Evolutionary conservation across 2,329 filamentous ascomycete genomes (phyloP).

Genomic region (Exophiala calicioides): DNA sequence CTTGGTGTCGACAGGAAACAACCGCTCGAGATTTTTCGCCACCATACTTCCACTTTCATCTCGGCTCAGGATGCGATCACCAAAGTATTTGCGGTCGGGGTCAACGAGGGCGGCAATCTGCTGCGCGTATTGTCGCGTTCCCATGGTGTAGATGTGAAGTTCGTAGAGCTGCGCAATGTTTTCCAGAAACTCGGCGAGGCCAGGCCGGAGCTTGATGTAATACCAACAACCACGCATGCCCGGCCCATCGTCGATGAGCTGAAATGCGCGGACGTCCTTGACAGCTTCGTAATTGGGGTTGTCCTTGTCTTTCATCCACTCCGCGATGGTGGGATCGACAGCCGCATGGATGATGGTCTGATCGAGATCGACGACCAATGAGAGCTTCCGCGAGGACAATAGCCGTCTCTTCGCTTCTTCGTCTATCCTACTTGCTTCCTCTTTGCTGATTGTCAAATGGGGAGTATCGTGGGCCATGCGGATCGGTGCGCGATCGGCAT

Average conservation of each 20-base stretch:
- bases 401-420: slow-evolving; percentile 83
- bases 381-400: slow-evolving; percentile 78
- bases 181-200: slow-evolving; percentile 76
- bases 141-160: slow-evolving; percentile 98
- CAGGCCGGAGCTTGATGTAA: slow-evolving; percentile 96
- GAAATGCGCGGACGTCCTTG: slow-evolving; percentile 83
- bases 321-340: slow-evolving; percentile 91
- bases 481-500: slow-evolving; percentile 79
- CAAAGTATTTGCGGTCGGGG: slow-evolving; percentile 84
- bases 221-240: slow-evolving; percentile 82
- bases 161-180: slow-evolving; percentile 81
- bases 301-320: slow-evolving; percentile 85
- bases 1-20: slow-evolving; percentile 95
- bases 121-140: slow-evolving; percentile 91
- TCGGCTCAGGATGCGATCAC: slow-evolving; percentile 90
- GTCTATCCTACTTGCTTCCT: slow-evolving; percentile 80
- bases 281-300: slow-evolving; percentile 92
- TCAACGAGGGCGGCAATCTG: slow-evolving; percentile 92
- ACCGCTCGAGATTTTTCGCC: slow-evolving; percentile 81
- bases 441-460: slow-evolving; percentile 77
- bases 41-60: slow-evolving; percentile 95
- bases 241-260: slow-evolving; percentile 81
- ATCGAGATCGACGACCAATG: slow-evolving; percentile 92
- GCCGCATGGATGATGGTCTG: slow-evolving; percentile 98
- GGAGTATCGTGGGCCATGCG: slow-evolving; percentile 94